These are phyloP conservation scores for Scedosporium minutisporum DNA, from an alignment of 2,329 filamentous ascomycete species.

Conservation along the genomic window DNA sequence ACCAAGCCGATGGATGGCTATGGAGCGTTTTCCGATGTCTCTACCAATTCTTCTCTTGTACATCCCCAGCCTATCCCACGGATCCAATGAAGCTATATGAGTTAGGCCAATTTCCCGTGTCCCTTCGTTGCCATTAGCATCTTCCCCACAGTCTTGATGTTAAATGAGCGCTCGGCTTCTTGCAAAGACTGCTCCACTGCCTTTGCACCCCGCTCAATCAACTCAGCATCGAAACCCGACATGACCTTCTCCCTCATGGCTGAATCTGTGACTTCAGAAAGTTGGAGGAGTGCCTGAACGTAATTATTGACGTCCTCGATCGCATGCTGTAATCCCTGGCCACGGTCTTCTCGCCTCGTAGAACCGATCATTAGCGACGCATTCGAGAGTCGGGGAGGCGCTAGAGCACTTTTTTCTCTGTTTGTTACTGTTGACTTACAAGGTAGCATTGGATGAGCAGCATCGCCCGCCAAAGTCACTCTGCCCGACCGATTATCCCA, in stretches of 20 bases:
- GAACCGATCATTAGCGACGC: neutral
- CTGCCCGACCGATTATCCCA: constrained; percentile 22
- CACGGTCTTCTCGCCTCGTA: constrained; percentile 21
- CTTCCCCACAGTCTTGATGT: constrained; percentile 16
- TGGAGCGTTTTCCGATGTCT: no score
- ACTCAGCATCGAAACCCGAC: constrained; percentile 20
- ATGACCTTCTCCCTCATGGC: constrained; percentile 14
- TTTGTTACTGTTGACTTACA: constrained; percentile 16
- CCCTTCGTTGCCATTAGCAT: constrained; percentile 24
- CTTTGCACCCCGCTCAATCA: constrained; percentile 21
- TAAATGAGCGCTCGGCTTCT: constrained; percentile 21
- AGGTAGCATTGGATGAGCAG: constrained; percentile 34
- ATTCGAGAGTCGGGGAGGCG: neutral
- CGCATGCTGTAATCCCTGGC: constrained; percentile 34
- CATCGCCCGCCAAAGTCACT: constrained; percentile 28
- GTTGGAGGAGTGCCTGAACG: constrained; percentile 19
- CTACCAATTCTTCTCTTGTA: neutral
- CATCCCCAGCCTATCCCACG: neutral
- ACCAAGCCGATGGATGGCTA: no score
- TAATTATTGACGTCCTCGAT: constrained; percentile 29
- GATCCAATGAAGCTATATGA: constrained; percentile 1
- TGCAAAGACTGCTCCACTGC: constrained; percentile 24
- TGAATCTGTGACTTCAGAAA: constrained; percentile 9
- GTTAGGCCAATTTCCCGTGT: constrained; percentile 13
- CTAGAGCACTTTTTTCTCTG: no score